These are phyloP conservation scores for Schwanniomyces occidentalis DNA, from an alignment of 805 yeast species.

Conservation along the genomic window DNA sequence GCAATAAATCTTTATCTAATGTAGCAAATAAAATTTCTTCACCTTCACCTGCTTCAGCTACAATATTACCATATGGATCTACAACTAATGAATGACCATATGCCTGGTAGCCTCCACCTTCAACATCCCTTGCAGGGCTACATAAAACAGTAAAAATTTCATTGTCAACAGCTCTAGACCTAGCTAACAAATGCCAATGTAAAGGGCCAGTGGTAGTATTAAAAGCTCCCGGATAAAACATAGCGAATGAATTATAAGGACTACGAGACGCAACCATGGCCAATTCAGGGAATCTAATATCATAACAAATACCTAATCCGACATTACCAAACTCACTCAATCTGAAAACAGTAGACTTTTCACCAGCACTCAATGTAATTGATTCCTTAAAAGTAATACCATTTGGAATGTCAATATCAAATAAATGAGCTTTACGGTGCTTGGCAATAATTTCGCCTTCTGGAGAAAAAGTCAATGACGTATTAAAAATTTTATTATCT, in stretches of 20 bases:
- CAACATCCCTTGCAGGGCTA: slow-evolving; percentile 82
- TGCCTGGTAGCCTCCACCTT: slow-evolving; percentile 44
- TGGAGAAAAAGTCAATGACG: slow-evolving; percentile 73
- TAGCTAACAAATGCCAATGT: slow-evolving; percentile 78
- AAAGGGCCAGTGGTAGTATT: slow-evolving; percentile 83
- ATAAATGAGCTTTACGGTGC: slow-evolving; percentile 83
- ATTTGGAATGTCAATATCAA: slow-evolving; percentile 87
- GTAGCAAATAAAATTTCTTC: slow-evolving; percentile 45
- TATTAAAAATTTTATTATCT: slow-evolving; percentile 61
- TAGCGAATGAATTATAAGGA: slow-evolving; percentile 63
- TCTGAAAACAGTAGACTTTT: slow-evolving; percentile 75
- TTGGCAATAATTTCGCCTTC: slow-evolving; percentile 77
- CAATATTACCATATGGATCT: slow-evolving; percentile 42
- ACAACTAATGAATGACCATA: slow-evolving; percentile 47
- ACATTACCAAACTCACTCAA: slow-evolving; percentile 64
- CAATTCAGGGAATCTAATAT: slow-evolving; percentile 76
- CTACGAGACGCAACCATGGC: slow-evolving; percentile 66
- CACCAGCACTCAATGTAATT: slow-evolving; percentile 72
- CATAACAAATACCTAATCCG: slow-evolving; percentile 87
- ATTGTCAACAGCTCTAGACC: slow-evolving; percentile 74
- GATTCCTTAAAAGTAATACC: slow-evolving; percentile 89
- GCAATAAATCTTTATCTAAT: slow-evolving; percentile 38
- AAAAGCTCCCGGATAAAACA: slow-evolving; percentile 84
- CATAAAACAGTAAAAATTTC: slow-evolving; percentile 73
- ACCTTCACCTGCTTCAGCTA: slow-evolving; percentile 48